Conservation (phyloP, 345 rosid species). For the Iberis pinnata region DNA sequence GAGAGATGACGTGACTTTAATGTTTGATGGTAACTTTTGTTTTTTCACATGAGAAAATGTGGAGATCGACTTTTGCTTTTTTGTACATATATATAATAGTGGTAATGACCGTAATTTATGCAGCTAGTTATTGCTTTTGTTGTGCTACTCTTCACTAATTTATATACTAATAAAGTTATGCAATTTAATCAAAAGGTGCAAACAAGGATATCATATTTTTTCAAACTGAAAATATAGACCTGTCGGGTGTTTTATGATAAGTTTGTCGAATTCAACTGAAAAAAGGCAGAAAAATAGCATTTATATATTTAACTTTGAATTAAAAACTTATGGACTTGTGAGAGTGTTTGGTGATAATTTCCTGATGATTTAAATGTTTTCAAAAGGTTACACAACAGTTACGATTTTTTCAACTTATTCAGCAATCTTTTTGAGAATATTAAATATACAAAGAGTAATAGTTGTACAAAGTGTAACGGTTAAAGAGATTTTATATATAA, state of each 20-base stretch:
- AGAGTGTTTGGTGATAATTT: neutral
- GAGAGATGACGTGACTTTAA: slow-evolving; percentile 18
- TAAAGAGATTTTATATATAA: too few species aligned
- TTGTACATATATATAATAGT: neutral
- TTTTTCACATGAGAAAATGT: neutral
- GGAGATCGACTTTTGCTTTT: slow-evolving; percentile 22
- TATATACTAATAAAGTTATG: neutral
- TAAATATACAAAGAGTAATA: slow-evolving; percentile 2
- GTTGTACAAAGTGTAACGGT: slow-evolving; percentile 24
- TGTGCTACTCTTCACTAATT: slow-evolving; percentile 17
- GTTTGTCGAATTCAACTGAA: too few species aligned
- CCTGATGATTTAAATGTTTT: neutral
- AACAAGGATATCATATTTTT: too few species aligned
- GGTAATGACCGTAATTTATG: slow-evolving; percentile 31
- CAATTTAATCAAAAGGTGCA: neutral
- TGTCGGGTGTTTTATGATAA: too few species aligned
- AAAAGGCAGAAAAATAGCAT: too few species aligned
- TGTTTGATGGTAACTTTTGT: slow-evolving; percentile 2
- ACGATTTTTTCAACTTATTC: neutral
- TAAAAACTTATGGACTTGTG: neutral
- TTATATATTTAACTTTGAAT: neutral
- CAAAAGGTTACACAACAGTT: too few species aligned
- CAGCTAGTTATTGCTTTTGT: slow-evolving; percentile 33
- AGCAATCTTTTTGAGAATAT: neutral
- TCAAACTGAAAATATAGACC: too few species aligned